Conservation (phyloP, 75 land plant species). For the Ceratopteris richardii region DNA sequence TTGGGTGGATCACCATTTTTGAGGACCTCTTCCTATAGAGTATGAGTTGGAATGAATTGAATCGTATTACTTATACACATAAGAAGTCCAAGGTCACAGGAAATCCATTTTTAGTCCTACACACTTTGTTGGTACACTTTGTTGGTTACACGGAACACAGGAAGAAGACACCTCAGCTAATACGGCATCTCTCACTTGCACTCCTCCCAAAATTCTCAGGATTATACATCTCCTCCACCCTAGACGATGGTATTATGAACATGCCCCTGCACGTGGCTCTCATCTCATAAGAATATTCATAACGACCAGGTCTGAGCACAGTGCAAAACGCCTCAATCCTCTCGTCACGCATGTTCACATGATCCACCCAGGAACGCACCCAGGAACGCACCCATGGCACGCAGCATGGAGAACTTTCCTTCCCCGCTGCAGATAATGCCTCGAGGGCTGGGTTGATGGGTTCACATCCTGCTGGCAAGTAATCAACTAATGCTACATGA, state of each 20-base stretch:
- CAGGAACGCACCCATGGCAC: not conserved
- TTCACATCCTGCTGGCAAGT: constrained; percentile 1
- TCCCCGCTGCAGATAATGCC: not conserved
- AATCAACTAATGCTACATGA: constrained; percentile 1
- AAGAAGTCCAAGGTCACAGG: too few species aligned
- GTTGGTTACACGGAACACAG: too few species aligned
- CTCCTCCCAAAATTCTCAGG: constrained; percentile 4
- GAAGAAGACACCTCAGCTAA: too few species aligned
- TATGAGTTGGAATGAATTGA: too few species aligned
- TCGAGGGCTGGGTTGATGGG: not conserved
- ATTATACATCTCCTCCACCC: not conserved
- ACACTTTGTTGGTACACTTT: too few species aligned
- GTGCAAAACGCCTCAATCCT: not conserved
- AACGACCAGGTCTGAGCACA: not conserved
- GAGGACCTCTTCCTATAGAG: too few species aligned
- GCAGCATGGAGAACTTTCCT: not conserved
- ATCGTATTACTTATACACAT: too few species aligned
- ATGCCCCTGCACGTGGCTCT: not conserved
- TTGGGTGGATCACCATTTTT: too few species aligned
- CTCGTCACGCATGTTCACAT: constrained; percentile 5
- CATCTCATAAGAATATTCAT: constrained; percentile 1
- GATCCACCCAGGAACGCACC: not conserved
- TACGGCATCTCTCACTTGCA: not conserved
- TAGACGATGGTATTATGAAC: not conserved
- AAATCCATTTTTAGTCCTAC: too few species aligned